Conservation (phyloP, 192 early-diverging fungal species). For the Paraglomus occultum region DNA sequence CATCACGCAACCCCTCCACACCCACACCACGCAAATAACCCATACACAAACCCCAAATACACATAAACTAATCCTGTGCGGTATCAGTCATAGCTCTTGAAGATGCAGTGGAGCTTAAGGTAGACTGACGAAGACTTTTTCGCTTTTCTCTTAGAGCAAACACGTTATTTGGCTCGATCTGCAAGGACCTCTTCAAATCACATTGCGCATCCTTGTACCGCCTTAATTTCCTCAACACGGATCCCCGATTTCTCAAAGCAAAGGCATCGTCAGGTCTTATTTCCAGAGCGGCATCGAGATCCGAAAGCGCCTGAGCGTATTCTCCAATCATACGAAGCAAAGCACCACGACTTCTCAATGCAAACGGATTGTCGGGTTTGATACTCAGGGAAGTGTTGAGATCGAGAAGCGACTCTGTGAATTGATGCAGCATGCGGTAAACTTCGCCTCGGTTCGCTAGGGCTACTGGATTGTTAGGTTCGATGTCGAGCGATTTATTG, state of each 20-base stretch:
- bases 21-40: too few relatives aligned
- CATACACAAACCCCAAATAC: too few relatives aligned
- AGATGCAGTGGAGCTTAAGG: too few relatives aligned
- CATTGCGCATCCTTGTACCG: constrained; percentile 5
- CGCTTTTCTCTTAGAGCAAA: not conserved
- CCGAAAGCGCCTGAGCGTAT: constrained; percentile 1
- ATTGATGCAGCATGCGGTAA: constrained; percentile 12
- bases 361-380: not conserved
- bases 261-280: not conserved
- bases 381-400: not conserved
- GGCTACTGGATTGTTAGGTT: constrained; percentile 9
- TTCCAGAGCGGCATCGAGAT: constrained; percentile 7
- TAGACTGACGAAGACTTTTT: too few relatives aligned
- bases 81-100: too few relatives aligned
- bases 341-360: constrained; percentile 4
- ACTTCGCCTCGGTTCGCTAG: constrained; percentile 9
- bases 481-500: constrained; percentile 2
- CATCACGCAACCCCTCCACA: too few relatives aligned
- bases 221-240: not conserved
- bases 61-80: too few relatives aligned
- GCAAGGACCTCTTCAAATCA: constrained; percentile 3
- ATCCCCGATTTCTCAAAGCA: constrained; percentile 9
- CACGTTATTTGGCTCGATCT: constrained; percentile 1
- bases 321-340: not conserved
- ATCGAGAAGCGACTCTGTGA: not conserved